Percentiles rank a stretch among this genome's conserved stretches.
Evolutionary conservation across 805 yeast genomes (phyloP).

Genomic region (Schwanniomyces occidentalis): DNA sequence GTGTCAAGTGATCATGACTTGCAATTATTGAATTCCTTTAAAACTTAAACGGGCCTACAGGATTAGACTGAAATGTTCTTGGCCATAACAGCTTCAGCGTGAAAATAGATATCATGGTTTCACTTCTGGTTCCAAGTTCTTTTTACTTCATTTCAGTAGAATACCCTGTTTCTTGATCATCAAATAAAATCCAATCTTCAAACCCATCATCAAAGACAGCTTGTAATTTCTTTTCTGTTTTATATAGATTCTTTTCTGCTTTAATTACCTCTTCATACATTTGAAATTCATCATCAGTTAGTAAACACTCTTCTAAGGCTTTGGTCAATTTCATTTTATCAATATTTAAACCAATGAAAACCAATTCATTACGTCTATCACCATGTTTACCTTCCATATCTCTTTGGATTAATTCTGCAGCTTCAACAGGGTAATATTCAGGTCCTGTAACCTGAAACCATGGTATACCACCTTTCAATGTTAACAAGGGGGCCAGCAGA

Average conservation of each 20-base stretch:
- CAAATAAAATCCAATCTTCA: constrained; percentile 38
- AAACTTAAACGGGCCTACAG: too few relatives aligned
- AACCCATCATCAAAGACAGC: constrained; percentile 41
- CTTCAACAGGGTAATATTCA: constrained; percentile 32
- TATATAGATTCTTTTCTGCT: constrained; percentile 24
- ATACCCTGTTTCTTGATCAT: constrained; percentile 3
- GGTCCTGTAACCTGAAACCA: constrained; percentile 40
- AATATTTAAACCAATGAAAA: constrained; percentile 43
- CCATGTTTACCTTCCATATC: constrained; percentile 43
- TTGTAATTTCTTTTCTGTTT: constrained; percentile 30
- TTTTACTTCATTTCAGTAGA: too few relatives aligned
- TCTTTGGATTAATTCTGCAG: constrained; percentile 26
- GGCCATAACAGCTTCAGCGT: too few relatives aligned
- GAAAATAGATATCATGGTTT: too few relatives aligned
- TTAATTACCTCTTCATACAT: constrained; percentile 26
- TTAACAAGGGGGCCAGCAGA: constrained; percentile 45
- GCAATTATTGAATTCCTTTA: too few relatives aligned
- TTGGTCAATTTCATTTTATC: constrained; percentile 25
- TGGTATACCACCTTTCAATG: constrained; percentile 42
- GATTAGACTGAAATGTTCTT: too few relatives aligned
- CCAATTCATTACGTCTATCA: constrained; percentile 47
- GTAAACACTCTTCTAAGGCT: constrained; percentile 37
- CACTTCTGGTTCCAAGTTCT: too few relatives aligned
- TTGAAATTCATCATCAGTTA: constrained; percentile 38
- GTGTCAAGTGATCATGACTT: too few relatives aligned